These are phyloP conservation scores for Brassica juncea DNA, from an alignment of 345 rosid genomes.

Conservation along the genomic window DNA sequence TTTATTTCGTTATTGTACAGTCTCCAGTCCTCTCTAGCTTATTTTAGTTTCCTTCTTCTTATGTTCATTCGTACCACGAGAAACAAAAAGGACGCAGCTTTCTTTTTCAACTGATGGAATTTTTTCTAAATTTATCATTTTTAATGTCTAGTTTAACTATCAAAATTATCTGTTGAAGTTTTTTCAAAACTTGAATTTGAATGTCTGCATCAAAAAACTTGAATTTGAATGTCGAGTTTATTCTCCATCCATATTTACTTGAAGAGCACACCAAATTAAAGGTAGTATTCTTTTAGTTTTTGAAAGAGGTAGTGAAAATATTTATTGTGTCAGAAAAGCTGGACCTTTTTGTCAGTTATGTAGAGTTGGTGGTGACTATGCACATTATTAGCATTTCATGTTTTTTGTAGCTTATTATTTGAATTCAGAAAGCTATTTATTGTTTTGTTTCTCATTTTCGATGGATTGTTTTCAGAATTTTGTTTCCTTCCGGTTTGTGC, in stretches of 20 bases:
- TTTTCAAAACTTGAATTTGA: neutral
- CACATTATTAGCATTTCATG: neutral
- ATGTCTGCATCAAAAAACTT: neutral
- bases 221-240: neutral
- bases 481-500: neutral
- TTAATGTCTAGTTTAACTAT: neutral
- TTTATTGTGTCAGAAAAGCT: neutral
- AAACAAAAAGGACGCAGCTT: neutral
- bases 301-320: neutral
- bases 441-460: neutral
- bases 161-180: neutral
- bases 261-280: neutral
- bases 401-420: neutral
- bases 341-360: neutral
- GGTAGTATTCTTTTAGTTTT: neutral
- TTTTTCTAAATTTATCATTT: neutral
- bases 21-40: neutral
- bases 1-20: neutral
- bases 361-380: neutral
- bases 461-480: neutral
- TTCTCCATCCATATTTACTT: neutral
- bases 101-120: neutral
- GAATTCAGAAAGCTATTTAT: neutral
- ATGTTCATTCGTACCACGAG: neutral
- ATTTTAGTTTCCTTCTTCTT: neutral